phyloP scores from a whole-genome alignment of 2,329 filamentous ascomycete species.

The Pseudogymnoascus pannorum region DNA sequence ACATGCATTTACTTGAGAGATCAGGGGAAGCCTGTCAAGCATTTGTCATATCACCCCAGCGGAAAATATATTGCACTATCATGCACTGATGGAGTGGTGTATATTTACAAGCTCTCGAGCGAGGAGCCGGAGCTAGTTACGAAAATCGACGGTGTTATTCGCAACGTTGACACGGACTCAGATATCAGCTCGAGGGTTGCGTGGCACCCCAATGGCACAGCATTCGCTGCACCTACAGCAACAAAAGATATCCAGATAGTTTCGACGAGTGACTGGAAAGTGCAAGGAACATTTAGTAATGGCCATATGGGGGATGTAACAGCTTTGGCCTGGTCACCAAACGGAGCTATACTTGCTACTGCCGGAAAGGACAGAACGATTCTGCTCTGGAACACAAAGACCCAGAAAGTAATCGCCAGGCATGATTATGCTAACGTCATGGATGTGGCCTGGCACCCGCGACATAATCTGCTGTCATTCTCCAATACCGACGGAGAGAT shows the following conservation, averaged over 20 bases:
- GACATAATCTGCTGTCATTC: slow-evolving; percentile 81
- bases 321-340: slow-evolving; percentile 85
- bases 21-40: slow-evolving; percentile 81
- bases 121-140: slow-evolving; percentile 75
- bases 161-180: slow-evolving; percentile 65
- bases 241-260: slow-evolving; percentile 79
- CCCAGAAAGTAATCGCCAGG: slow-evolving; percentile 71
- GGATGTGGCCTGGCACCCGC: slow-evolving; percentile 85
- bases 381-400: slow-evolving; percentile 81
- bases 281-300: slow-evolving; percentile 69
- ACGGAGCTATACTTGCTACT: slow-evolving; percentile 76
- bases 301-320: slow-evolving; percentile 82
- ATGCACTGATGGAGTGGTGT: slow-evolving; percentile 81
- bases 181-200: slow-evolving; percentile 67
- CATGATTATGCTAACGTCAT: slow-evolving; percentile 78
- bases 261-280: slow-evolving; percentile 84
- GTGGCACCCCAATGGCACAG: slow-evolving; percentile 93
- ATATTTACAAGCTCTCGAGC: slow-evolving; percentile 75
- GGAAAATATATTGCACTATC: slow-evolving; percentile 72
- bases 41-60: slow-evolving; percentile 78
- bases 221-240: slow-evolving; percentile 78
- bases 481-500: slow-evolving; percentile 89
- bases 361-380: slow-evolving; percentile 63
- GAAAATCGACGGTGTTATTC: slow-evolving; percentile 81
- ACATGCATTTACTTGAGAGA: slow-evolving; percentile 73